Base-by-base conservation (phyloP, 2,329 filamentous ascomycete species). In the Aureobasidium pullulans region DNA sequence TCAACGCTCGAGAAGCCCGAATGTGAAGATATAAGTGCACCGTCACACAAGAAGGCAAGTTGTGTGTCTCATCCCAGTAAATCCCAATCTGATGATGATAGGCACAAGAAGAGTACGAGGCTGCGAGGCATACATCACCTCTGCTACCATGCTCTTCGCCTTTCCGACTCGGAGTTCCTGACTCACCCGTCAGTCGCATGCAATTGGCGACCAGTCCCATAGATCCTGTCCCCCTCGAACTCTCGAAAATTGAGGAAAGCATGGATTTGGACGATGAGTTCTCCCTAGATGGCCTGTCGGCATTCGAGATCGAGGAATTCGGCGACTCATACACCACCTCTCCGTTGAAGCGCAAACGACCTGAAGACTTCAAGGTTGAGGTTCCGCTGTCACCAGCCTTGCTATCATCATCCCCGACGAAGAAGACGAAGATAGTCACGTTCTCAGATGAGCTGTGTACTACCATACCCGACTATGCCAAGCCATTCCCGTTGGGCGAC, bases 341-440 rank as follows among this genome's bases (percentile, higher is more conserved):
- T 3, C 39, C 46, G 10, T 16, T 48, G 6, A 61, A 61, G 31
- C 44, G 59, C 19, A 40, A 44, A 28, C 34, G 32, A 6, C 29
- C 44, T 11, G 59, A 61, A 15, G 59, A 52, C 40, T 57, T 49
- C 31, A 61, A 61, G 32, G 37, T 49, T 4, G 59, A 61, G 31
- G 28, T 42, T 15, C 59, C 59, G 7, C 31, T 61, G 7, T 39
- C 46, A 5, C 59, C 59, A 23, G n/a, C 31, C 4, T 15, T 36
- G 10, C 16, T 10, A 15, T 39, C 34, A 2, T 28, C 46, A 32
- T 57, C 59, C 5, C 59, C 59, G n/a, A 6, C 39, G 34, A 61
- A 61, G 52, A 57, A 46, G 52, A 9, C 40, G 19, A 57, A 46
- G 36, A 52, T 40, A 4, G 37, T 52, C 13, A 43, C 59, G 16